phyloP scores from a whole-genome alignment of 192 early-diverging fungal species.

The Rhizophagus clarus region DNA sequence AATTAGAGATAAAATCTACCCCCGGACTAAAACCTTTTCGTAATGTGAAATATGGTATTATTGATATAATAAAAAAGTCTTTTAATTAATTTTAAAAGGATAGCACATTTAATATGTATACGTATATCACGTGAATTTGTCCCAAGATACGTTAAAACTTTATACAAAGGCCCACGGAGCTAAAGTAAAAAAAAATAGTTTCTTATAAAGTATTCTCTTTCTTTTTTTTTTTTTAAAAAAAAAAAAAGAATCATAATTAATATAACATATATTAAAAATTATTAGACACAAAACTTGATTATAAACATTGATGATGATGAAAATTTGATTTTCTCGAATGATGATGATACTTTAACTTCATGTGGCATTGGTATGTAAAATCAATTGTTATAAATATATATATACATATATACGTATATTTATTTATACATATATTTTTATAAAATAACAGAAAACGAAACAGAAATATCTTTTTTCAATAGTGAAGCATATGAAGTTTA shows the following conservation, averaged over 20 bases:
- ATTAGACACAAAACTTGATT: slow-evolving; percentile 77
- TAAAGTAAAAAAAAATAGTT: slow-evolving; percentile 51
- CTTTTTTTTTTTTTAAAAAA: too few relatives aligned
- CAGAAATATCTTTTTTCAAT: slow-evolving; percentile 85
- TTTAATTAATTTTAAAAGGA: too few relatives aligned
- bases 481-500: slow-evolving; percentile 67
- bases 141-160: slow-evolving; percentile 69
- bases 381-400: too few relatives aligned
- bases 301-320: slow-evolving; percentile 83
- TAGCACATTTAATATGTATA: slow-evolving; percentile 9
- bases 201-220: too few relatives aligned
- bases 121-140: too few relatives aligned
- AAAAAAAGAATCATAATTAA: slow-evolving; percentile 31
- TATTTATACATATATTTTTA: not conserved
- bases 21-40: slow-evolving; percentile 71
- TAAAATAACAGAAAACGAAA: slow-evolving; percentile 65
- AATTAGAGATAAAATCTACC: slow-evolving; percentile 59
- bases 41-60: slow-evolving; percentile 70
- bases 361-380: slow-evolving; percentile 60
- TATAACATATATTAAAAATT: slow-evolving; percentile 26
- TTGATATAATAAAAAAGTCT: too few relatives aligned
- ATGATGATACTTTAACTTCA: slow-evolving; percentile 51
- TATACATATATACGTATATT: too few relatives aligned
- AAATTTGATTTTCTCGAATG: slow-evolving; percentile 61
- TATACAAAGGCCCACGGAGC: slow-evolving; percentile 74